Base-by-base conservation (phyloP, 805 yeast genomes). In the Lipomyces chichibuensis region DNA sequence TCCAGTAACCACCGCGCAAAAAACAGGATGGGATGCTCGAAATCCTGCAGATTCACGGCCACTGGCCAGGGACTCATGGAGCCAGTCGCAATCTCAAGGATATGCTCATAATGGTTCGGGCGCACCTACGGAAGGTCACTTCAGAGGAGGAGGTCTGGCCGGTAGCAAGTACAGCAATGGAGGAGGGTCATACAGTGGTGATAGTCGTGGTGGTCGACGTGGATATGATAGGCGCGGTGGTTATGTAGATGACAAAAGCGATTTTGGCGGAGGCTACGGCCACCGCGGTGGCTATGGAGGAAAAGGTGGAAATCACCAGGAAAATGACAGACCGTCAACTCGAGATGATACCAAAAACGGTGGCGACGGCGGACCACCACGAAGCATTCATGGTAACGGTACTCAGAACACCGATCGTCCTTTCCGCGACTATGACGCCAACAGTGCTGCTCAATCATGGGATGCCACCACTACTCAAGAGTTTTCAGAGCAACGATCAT, bases 81-180 rank as follows among this genome's bases (percentile, higher is more conserved):
- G 43, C 43, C 13, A 37, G 43, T 37, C 43, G 2, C 43, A 37
- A 37, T 37, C 49, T 43, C 23, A 17, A n/a, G 9, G 49, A n/a
- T 13, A 43, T n/a, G 23, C 23, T 43, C 20, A n/a, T 1, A 43
- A 4, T 43, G 23, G 25, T n/a, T n/a, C 8, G 49, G 49, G 20
- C 49, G 23, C 23, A n/a, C 25, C 11, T n/a, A 43, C 2, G 14
- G 23, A 43, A 17, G 23, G 7, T n/a, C 9, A 5, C 49, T 7
- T 17, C 49, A 6, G 49, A 43, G 49, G 23, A 43, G 55, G 55
- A n/a, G 55, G 55, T 23, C 55, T 52, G 2, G 17, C 33, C 14
- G 33, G 33, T 23, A 52, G 55, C 55, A 52, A 52, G 55, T 52
- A 52, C 25, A 29, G 55, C 17, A 52, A 52, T 52, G 33, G 29